A percentile compares a stretch with the other conserved stretches of the same genome.
Conservation (phyloP, 257 asterid genomes). For the Ophiorrhiza pumila region DNA sequence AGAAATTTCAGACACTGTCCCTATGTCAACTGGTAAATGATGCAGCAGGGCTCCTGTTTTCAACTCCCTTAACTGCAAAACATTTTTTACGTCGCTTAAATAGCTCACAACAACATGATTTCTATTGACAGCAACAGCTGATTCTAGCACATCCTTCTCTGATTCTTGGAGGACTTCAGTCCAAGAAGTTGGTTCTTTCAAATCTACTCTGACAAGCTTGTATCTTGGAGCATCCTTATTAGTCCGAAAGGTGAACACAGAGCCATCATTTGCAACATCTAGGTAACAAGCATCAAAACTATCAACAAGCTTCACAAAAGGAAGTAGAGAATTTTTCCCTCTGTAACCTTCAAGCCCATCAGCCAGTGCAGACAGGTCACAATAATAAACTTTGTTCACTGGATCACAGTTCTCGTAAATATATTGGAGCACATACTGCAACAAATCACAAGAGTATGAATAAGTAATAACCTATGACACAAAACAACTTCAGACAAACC, state of each 20-base stretch:
- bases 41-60: conserved; percentile 64
- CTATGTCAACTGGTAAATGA: conserved; percentile 75
- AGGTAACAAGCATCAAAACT: conserved; percentile 71
- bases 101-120: conserved; percentile 62
- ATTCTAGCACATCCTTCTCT: conserved; percentile 79
- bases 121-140: conserved; percentile 71
- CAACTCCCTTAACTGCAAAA: conserved; percentile 83
- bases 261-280: conserved; percentile 69
- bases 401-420: conserved; percentile 76
- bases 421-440: conserved; percentile 80
- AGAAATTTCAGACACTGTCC: conserved; percentile 65
- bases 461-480: conserved; percentile 2
- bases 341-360: conserved; percentile 63
- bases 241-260: conserved; percentile 72
- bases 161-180: conserved; percentile 63
- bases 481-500: no score
- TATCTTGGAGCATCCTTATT: conserved; percentile 92
- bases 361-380: conserved; percentile 61
- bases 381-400: conserved; percentile 76
- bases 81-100: conserved; percentile 81
- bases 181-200: conserved; percentile 68
- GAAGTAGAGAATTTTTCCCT: conserved; percentile 54
- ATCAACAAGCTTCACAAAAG: conserved; percentile 79
- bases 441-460: conserved; percentile 13
- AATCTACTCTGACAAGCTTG: conserved; percentile 72